A percentile compares a stretch with the other conserved stretches of the same genome.
Conservation (phyloP, 169 alveolate genomes). For the Eimeria brunetti region DNA sequence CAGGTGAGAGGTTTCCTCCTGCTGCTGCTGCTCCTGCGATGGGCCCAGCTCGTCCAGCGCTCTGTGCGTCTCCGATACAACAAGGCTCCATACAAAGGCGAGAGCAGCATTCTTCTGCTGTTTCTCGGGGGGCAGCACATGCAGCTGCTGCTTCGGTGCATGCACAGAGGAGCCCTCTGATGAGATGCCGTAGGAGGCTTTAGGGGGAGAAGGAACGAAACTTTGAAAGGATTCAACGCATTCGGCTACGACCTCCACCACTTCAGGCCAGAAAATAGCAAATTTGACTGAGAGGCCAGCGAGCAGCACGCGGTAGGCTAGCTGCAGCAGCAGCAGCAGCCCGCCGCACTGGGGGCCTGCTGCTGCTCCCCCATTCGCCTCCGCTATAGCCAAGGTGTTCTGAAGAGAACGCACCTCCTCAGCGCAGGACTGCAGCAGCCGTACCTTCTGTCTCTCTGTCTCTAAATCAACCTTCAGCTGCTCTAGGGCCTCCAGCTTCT, state of each 20-base stretch:
- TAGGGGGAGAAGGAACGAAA: background rate
- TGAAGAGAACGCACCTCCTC: conserved; percentile 28
- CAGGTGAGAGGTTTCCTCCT: background rate
- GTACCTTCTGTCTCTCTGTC: conserved; percentile 28
- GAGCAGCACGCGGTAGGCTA: conserved; percentile 62
- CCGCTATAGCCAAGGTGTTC: background rate
- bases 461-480: conserved; percentile 39
- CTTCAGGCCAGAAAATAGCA: conserved; percentile 64
- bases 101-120: conserved; percentile 35
- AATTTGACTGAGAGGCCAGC: conserved; percentile 66
- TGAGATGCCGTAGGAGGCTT: background rate
- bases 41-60: conserved; percentile 1
- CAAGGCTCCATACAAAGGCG: conserved; percentile 46
- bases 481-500: conserved; percentile 27
- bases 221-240: conserved; percentile 20
- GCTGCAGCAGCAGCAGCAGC: conserved; percentile 28
- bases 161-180: background rate
- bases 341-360: conserved; percentile 30
- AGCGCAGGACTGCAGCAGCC: conserved; percentile 29
- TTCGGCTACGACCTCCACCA: conserved; percentile 4
- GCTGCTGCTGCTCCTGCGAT: background rate
- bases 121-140: background rate
- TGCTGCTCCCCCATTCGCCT: background rate
- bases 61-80: conserved; percentile 57
- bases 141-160: background rate